Evolutionary conservation across 1,284 basidiomycete species (phyloP), one percentile per base, ranked within the genome.

Genomic region (Amylostereum areolatum): DNA sequence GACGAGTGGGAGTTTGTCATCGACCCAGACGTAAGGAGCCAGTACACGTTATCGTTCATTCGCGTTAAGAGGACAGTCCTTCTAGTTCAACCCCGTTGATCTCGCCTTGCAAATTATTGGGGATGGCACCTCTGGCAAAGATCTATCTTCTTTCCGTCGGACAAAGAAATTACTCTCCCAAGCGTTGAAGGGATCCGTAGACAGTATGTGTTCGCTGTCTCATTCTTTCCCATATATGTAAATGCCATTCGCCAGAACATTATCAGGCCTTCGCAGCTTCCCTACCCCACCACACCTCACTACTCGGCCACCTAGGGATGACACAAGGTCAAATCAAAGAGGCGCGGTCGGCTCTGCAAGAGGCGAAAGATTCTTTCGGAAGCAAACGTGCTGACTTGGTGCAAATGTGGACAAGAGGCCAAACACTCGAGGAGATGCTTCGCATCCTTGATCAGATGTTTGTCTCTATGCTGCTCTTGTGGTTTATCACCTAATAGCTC

Each of bases 251-350:
- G 39, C 58, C 69, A 85, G 87, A 86, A 57, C 86, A 96, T 62
- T 96, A 94, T 62, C 85, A 94, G 67, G 85, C 92, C 0, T 97
- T 97, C 65, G 92, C 92, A 33, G 85, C 90, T 30, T 85, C 92
- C 0, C 73, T 97, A 9, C 91, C 93, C 2, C 91, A 92, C 54
- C 94, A 97, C 63, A 78, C 88, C 4, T 78, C 83, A 10, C 74
- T 96, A 18, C 59, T 92, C 36, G 78, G 69, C 45, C 84, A 90
- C 49, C 73, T 96, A 3, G 74, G 72, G 8, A 76, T 80, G 30
- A 81, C 88, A 2, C 89, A 92, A 65, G 67, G 70, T 1, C 87
- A 95, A 58, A 80, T 92, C 41, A 72, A 77, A 37, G 77, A 80
- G 36, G 81, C 90, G n/a, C 81, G 89, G 42, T 69, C 77, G 12